phyloP scores from a whole-genome alignment of 1,284 basidiomycete species.

The Violaceomyces palustris region DNA sequence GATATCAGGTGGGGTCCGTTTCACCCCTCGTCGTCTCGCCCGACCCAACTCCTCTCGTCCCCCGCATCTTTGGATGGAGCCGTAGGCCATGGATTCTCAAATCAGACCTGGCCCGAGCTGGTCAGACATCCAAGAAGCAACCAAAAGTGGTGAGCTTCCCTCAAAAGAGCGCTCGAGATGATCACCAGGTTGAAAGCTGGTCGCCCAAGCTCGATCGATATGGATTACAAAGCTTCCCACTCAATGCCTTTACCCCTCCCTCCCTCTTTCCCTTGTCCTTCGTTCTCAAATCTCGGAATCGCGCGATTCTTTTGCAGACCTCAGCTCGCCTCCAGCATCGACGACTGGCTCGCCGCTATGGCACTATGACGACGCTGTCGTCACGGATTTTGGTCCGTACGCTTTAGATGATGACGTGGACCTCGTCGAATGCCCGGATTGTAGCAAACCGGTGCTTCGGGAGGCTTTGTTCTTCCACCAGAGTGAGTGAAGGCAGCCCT shows the following conservation, averaged over 20 bases:
- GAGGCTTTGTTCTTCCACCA: slow-evolving; percentile 37
- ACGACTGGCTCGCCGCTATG: slow-evolving; percentile 21
- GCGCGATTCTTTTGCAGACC: slow-evolving; percentile 5
- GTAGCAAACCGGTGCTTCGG: slow-evolving; percentile 34
- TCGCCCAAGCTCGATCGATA: slow-evolving; percentile 1
- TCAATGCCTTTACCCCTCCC: neutral
- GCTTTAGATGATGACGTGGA: slow-evolving; percentile 41
- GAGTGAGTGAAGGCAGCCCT: slow-evolving; percentile 10
- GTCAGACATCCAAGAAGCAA: slow-evolving; percentile 31
- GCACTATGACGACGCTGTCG: slow-evolving; percentile 44
- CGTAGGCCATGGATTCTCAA: slow-evolving; percentile 2
- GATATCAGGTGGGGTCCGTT: neutral
- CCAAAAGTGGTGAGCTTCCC: slow-evolving; percentile 17
- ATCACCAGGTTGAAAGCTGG: neutral
- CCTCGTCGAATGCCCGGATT: slow-evolving; percentile 39
- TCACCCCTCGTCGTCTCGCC: neutral
- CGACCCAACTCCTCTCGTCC: neutral
- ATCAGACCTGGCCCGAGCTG: slow-evolving; percentile 10
- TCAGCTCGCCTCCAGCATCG: slow-evolving; percentile 10
- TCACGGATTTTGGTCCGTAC: slow-evolving; percentile 48
- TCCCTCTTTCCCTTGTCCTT: neutral
- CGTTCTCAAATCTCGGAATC: neutral
- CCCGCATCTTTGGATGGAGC: no score
- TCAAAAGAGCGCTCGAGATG: no score
- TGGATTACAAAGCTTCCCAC: neutral